phyloP scores from a whole-genome alignment of 352 stramenopile species.

The Globisporangium takayamanum region DNA sequence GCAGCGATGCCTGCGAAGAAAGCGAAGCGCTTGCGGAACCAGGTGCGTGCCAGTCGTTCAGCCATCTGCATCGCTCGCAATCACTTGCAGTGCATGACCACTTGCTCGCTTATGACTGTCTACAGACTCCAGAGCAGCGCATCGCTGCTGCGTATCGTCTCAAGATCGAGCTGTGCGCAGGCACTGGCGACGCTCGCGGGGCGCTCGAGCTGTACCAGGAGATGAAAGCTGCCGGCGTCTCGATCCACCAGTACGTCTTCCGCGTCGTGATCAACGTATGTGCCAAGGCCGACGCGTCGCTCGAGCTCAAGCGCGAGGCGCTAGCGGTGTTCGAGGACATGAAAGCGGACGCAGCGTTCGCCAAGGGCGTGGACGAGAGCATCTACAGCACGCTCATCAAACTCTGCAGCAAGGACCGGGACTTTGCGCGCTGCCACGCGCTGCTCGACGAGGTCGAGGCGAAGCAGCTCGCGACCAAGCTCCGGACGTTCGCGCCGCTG shows the following conservation, averaged over 20 bases:
- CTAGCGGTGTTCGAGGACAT: slow-evolving; percentile 65
- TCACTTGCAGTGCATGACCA: background rate
- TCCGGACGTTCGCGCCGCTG: slow-evolving; percentile 69
- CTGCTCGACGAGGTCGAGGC: slow-evolving; percentile 50
- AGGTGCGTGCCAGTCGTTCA: slow-evolving; percentile 18
- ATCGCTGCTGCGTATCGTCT: slow-evolving; percentile 30
- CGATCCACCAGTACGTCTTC: slow-evolving; percentile 34
- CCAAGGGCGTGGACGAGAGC: slow-evolving; percentile 40
- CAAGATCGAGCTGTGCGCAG: slow-evolving; percentile 36
- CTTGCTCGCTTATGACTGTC: background rate
- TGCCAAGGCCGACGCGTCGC: slow-evolving; percentile 33
- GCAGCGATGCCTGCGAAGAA: slow-evolving; percentile 29
- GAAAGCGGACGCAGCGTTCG: slow-evolving; percentile 28
- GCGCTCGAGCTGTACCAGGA: slow-evolving; percentile 45
- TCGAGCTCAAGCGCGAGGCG: slow-evolving; percentile 28
- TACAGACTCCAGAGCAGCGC: slow-evolving; percentile 38
- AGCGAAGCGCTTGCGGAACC: slow-evolving; percentile 35
- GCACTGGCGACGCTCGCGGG: slow-evolving; percentile 26
- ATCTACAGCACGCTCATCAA: slow-evolving; percentile 76
- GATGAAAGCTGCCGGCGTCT: slow-evolving; percentile 37
- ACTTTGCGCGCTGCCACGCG: slow-evolving; percentile 44
- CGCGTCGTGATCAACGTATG: slow-evolving; percentile 60
- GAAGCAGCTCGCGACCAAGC: slow-evolving; percentile 41
- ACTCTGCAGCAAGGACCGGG: slow-evolving; percentile 49
- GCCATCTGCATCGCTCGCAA: background rate